Base-by-base conservation (phyloP, 2,329 filamentous ascomycete genomes). In the Tolypocladium tropicale region DNA sequence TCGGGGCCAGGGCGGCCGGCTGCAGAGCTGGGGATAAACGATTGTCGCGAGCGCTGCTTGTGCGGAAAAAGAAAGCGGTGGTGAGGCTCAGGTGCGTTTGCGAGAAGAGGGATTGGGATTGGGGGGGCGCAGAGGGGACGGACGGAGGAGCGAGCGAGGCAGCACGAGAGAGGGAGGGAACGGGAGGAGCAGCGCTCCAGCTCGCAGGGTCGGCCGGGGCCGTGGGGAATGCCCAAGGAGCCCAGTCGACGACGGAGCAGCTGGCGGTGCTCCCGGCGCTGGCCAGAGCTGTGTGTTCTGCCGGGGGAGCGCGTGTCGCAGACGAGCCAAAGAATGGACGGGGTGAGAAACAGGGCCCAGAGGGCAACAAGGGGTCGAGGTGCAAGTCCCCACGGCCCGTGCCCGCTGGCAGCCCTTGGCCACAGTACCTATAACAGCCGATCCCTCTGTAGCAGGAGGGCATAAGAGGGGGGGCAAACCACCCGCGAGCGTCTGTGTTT, bases 271-370 rank as follows among this genome's bases (percentile, higher is more conserved):
- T 55, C n/a, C 50, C 18, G 56, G 51, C 28, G 54, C 46, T 53
- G 53, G 57, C 49, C 54, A 25, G 43, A 23, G 57, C 53, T 55
- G 55, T 51, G 49, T 55, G n/a, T 49, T 23, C 21, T 43, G 39
- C 18, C 30, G 28, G 34, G 56, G 54, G 37, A 43, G 25, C 52
- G 49, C 34, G 39, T 60, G 59, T 60, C 58, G 59, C 58, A 59
- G 59, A 56, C 54, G 56, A 55, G 52, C 54, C 57, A 56, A 49
- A 59, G 56, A 60, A 53, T 53, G 55, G 33, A 46, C 54, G 54
- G 53, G 30, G 57, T 50, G 56, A 60, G 56, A 61, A 55, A 56
- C 55, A 58, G 34, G 51, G 36, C 53, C 28, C n/a, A 11, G 46
- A 52, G 37, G n/a, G 41, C 51, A 46, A 43, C 43, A 46, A 48